phyloP scores from a whole-genome alignment of 2,329 filamentous ascomycete genomes.

The Penicillium digitatum region DNA sequence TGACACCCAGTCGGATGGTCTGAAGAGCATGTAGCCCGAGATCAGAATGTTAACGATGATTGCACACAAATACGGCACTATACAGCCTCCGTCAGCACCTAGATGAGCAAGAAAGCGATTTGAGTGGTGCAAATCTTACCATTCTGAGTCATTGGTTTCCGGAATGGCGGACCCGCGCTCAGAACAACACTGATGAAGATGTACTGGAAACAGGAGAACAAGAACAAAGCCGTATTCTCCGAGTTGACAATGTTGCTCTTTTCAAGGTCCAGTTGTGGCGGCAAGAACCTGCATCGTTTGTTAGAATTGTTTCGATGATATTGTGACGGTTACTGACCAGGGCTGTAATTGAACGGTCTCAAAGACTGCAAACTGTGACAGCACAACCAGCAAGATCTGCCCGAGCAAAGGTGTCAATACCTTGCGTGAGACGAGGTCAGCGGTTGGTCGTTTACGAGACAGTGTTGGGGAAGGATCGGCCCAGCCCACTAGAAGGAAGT shows the following conservation, averaged over 20 bases:
- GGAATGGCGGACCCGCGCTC: constrained; percentile 86
- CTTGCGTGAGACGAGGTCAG: constrained; percentile 86
- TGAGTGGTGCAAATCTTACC: constrained; percentile 50
- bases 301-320: constrained; percentile 12
- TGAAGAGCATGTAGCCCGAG: constrained; percentile 74
- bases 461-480: constrained; percentile 75
- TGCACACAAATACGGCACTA: constrained; percentile 79
- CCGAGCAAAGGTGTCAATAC: constrained; percentile 84
- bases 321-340: constrained; percentile 55
- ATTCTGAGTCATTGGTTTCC: constrained; percentile 74
- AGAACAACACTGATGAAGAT: constrained; percentile 85
- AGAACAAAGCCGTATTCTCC: constrained; percentile 86
- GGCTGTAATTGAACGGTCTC: constrained; percentile 69
- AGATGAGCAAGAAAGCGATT: constrained; percentile 1
- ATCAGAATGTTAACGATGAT: constrained; percentile 65
- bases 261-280: constrained; percentile 70
- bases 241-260: constrained; percentile 86
- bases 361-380: constrained; percentile 71
- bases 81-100: constrained; percentile 19
- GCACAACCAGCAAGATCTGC: constrained; percentile 76
- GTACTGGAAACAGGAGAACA: constrained; percentile 91
- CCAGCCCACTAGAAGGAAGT: constrained; percentile 70
- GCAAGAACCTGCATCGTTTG: constrained; percentile 60
- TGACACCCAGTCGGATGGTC: constrained; percentile 65
- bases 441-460: constrained; percentile 80